phyloP scores from a whole-genome alignment of 371 early-diverging fungal species.

The Capillidium heterosporum region DNA sequence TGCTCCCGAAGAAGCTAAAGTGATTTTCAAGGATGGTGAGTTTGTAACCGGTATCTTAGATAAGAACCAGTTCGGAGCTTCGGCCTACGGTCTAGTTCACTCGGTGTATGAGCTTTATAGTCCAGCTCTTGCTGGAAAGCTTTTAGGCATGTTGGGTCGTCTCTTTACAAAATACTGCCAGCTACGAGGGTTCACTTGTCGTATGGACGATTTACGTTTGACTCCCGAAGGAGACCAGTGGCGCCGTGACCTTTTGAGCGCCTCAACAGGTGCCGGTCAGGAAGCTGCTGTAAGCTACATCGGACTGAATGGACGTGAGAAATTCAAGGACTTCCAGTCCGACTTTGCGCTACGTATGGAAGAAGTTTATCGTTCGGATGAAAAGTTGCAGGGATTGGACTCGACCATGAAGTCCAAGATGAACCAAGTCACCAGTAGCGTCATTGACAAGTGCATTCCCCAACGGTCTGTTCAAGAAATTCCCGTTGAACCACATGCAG shows the following conservation, averaged over 20 bases:
- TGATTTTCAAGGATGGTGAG: slow-evolving; percentile 71
- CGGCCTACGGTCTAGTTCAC: slow-evolving; percentile 89
- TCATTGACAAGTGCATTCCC: slow-evolving; percentile 73
- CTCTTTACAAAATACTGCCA: slow-evolving; percentile 91
- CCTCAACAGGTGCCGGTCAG: slow-evolving; percentile 31
- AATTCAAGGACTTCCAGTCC: slow-evolving; percentile 11
- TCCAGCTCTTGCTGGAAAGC: slow-evolving; percentile 72
- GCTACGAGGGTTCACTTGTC: slow-evolving; percentile 84
- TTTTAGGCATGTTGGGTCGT: slow-evolving; percentile 87
- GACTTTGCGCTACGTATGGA: slow-evolving; percentile 60
- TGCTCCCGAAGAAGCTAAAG: slow-evolving; percentile 65
- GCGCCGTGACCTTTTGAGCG: slow-evolving; percentile 42
- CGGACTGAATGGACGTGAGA: slow-evolving; percentile 32
- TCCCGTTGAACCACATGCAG: slow-evolving; percentile 97
- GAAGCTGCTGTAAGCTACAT: slow-evolving; percentile 56
- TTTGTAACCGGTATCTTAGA: slow-evolving; percentile 91
- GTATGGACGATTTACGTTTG: slow-evolving; percentile 97
- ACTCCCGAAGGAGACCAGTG: slow-evolving; percentile 62
- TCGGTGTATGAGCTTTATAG: slow-evolving; percentile 95
- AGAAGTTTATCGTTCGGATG: slow-evolving; percentile 62
- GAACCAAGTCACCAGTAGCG: slow-evolving; percentile 63
- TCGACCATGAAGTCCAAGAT: slow-evolving; percentile 74
- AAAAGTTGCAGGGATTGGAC: slow-evolving; percentile 79
- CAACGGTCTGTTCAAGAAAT: slow-evolving; percentile 42
- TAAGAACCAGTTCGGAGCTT: slow-evolving; percentile 95